Percentiles rank a stretch among this genome's conserved stretches.
Evolutionary conservation across 2,329 filamentous ascomycete genomes (phyloP).

Genomic region (Talaromyces verruculosus): DNA sequence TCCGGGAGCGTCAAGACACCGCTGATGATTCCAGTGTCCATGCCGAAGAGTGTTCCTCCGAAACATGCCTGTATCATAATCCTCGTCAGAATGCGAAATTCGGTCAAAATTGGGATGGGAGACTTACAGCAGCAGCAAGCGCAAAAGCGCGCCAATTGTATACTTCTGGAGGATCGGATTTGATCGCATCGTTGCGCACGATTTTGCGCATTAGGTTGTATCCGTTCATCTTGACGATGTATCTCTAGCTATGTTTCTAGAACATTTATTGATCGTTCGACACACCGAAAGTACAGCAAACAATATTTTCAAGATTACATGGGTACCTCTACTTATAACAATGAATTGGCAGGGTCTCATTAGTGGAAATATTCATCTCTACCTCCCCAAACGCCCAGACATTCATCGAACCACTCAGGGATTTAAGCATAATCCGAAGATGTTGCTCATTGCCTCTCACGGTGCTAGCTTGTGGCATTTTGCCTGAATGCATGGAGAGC

Average conservation of each 20-base stretch:
- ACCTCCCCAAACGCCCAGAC: background rate
- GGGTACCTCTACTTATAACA: background rate
- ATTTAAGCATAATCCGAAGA: background rate
- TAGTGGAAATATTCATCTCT: background rate
- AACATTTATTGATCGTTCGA: background rate
- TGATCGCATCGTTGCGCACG: conserved; percentile 71
- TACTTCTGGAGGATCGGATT: conserved; percentile 63
- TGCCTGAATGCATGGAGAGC: background rate
- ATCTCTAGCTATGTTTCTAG: background rate
- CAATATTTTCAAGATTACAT: background rate
- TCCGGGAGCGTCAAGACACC: conserved; percentile 63
- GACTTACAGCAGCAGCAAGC: conserved; percentile 58
- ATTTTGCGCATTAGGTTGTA: conserved; percentile 38
- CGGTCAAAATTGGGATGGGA: background rate
- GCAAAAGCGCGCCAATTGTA: conserved; percentile 69
- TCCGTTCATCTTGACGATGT: background rate
- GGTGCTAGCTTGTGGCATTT: background rate
- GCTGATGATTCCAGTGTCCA: conserved; percentile 67
- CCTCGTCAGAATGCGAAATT: no score
- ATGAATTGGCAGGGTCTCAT: background rate
- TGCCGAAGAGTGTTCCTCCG: conserved; percentile 67
- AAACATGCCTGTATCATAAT: conserved; percentile 55
- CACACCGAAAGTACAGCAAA: background rate
- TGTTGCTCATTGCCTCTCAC: background rate
- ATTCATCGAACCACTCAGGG: background rate